A percentile compares a stretch with the other conserved stretches of the same genome.
Conservation (phyloP, 2,329 filamentous ascomycete species). For the Fusarium abutilonis region DNA sequence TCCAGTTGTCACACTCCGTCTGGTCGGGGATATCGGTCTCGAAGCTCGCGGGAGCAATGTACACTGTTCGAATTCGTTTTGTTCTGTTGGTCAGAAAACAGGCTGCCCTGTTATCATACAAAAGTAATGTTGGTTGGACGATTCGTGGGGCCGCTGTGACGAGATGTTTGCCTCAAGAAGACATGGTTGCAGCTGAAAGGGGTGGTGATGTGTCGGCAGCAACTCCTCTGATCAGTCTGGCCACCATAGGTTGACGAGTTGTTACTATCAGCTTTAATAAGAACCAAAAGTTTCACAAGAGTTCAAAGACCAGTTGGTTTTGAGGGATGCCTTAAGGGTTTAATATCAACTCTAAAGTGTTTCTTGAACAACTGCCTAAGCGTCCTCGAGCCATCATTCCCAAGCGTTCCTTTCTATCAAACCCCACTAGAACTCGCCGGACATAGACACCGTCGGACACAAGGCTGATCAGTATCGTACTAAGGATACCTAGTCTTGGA, state of each 20-base stretch:
- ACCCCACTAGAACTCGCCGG: background rate
- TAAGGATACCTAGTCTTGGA: slow-evolving; percentile 20
- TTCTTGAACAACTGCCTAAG: background rate
- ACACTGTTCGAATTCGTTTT: slow-evolving; percentile 9
- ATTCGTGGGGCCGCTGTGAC: slow-evolving; percentile 29
- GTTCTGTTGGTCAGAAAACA: slow-evolving; percentile 8
- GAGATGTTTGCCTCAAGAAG: slow-evolving; percentile 19
- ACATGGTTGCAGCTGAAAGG: slow-evolving; percentile 25
- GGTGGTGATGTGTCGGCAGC: slow-evolving; percentile 18
- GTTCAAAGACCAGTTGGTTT: background rate
- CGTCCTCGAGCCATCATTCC: slow-evolving; percentile 3
- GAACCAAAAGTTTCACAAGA: background rate
- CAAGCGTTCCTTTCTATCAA: background rate
- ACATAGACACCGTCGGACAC: slow-evolving; percentile 7
- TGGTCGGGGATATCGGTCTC: slow-evolving; percentile 13
- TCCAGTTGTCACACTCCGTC: slow-evolving; percentile 27
- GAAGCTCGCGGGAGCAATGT: slow-evolving; percentile 6
- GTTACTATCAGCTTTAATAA: background rate
- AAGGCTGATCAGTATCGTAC: slow-evolving; percentile 21
- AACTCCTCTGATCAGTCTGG: slow-evolving; percentile 1
- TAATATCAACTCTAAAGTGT: background rate
- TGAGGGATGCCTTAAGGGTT: background rate
- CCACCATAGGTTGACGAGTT: slow-evolving; percentile 1
- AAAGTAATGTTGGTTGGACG: background rate
- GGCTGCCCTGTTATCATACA: slow-evolving; percentile 8